A percentile compares a stretch with the other conserved stretches of the same genome.
These are phyloP conservation scores for Bipolaris bicolor DNA, from an alignment of 2,329 filamentous ascomycete species.

Conservation along the genomic window DNA sequence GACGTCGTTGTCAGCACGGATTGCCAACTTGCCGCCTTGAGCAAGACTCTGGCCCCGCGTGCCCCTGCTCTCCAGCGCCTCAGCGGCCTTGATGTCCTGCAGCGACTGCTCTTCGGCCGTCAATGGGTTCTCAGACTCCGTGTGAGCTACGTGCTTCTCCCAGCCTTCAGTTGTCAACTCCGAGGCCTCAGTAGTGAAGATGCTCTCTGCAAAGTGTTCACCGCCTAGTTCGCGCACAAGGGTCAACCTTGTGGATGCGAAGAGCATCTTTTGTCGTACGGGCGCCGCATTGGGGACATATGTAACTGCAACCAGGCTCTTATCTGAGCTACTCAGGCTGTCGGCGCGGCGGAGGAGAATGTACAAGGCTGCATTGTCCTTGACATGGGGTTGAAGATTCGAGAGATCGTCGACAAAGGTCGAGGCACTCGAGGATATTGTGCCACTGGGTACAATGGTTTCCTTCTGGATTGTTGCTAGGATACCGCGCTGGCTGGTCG, in stretches of 20 bases:
- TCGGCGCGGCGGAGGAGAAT: slow-evolving; percentile 74
- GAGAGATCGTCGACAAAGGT: slow-evolving; percentile 70
- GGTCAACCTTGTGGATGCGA: slow-evolving; percentile 77
- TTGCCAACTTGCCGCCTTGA: slow-evolving; percentile 51
- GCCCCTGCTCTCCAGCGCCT: slow-evolving; percentile 74
- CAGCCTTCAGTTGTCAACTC: slow-evolving; percentile 76
- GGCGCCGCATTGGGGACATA: slow-evolving; percentile 81
- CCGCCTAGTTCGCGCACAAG: slow-evolving; percentile 77
- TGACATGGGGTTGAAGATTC: slow-evolving; percentile 67
- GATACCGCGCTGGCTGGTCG: slow-evolving; percentile 69
- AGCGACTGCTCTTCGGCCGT: slow-evolving; percentile 78
- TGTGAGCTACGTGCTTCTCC: slow-evolving; percentile 73
- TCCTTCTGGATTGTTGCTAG: slow-evolving; percentile 73
- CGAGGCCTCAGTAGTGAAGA: slow-evolving; percentile 72
- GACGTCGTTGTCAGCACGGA: slow-evolving; percentile 66
- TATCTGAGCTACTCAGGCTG: slow-evolving; percentile 47
- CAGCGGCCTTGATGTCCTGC: slow-evolving; percentile 74
- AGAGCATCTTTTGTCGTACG: slow-evolving; percentile 86
- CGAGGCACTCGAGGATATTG: slow-evolving; percentile 58
- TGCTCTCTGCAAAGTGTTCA: slow-evolving; percentile 77
- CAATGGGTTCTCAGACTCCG: slow-evolving; percentile 66
- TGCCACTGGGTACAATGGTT: slow-evolving; percentile 66
- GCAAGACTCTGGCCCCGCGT: slow-evolving; percentile 60
- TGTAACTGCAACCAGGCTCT: slow-evolving; percentile 68
- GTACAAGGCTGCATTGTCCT: slow-evolving; percentile 72